These are phyloP conservation scores for Zymoseptoria tritici DNA, from an alignment of 2,329 filamentous ascomycete species.

Conservation along the genomic window DNA sequence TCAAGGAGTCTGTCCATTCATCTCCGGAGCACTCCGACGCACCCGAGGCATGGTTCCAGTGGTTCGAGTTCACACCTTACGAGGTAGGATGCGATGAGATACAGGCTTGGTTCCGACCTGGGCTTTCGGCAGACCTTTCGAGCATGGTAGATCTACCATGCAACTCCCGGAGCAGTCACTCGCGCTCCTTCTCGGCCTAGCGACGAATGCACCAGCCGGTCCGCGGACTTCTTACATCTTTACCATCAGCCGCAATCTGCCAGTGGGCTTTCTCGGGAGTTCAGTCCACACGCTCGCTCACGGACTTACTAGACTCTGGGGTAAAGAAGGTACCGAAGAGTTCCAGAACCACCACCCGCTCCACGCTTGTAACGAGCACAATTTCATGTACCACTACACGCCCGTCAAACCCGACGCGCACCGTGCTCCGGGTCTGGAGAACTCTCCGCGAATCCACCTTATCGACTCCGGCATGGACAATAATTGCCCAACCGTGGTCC, in stretches of 20 bases:
- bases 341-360: conserved; percentile 31
- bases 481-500: conserved; percentile 29
- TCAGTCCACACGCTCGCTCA: conserved; percentile 23
- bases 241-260: conserved; percentile 28
- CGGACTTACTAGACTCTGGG: conserved; percentile 25
- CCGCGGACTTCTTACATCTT: conserved; percentile 28
- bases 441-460: conserved; percentile 30
- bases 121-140: conserved; percentile 31
- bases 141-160: conserved; percentile 26
- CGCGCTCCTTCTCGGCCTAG: conserved; percentile 27
- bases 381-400: conserved; percentile 28
- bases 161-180: conserved; percentile 30
- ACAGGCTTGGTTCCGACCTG: conserved; percentile 31
- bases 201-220: conserved; percentile 28
- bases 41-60: conserved; percentile 32
- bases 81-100: conserved; percentile 32
- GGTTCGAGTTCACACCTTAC: conserved; percentile 31
- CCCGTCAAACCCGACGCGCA: conserved; percentile 11
- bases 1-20: conserved; percentile 20
- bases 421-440: conserved; percentile 26
- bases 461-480: conserved; percentile 32
- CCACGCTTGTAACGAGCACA: conserved; percentile 29
- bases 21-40: conserved; percentile 25
- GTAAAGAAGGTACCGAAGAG: conserved; percentile 28
- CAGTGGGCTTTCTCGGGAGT: conserved; percentile 26